Conservation (phyloP, 192 early-diverging fungal species). For the Phycomyces nitens region DNA sequence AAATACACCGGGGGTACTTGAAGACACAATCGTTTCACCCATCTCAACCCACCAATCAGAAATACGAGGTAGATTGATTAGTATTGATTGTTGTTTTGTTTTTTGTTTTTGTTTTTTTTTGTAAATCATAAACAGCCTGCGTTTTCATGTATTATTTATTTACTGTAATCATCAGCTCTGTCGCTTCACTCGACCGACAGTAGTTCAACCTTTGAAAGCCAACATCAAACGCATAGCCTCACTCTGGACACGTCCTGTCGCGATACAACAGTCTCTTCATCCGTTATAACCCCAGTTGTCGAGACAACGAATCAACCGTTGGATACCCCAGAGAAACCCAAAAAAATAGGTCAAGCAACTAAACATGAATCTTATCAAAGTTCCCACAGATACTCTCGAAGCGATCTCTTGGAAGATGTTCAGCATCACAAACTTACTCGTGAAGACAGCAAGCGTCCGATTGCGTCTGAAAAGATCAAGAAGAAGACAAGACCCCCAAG, state of each 20-base stretch:
- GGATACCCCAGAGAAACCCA: not conserved
- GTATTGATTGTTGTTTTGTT: not conserved
- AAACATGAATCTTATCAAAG: not conserved
- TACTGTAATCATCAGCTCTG: not conserved
- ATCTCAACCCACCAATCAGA: not conserved
- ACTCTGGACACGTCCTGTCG: not conserved
- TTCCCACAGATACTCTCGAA: not conserved
- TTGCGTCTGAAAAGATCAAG: slow-evolving; percentile 34
- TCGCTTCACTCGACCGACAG: slow-evolving; percentile 24
- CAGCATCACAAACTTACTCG: slow-evolving; percentile 32
- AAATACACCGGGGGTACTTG: not conserved
- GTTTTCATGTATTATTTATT: not conserved
- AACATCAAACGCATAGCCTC: not conserved
- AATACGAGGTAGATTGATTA: not conserved
- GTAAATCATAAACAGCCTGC: too few relatives aligned
- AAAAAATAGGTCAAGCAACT: not conserved
- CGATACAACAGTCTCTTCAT: not conserved
- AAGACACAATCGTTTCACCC: not conserved
- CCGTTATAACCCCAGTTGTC: not conserved
- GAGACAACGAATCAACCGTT: not conserved
- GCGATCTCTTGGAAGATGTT: slow-evolving; percentile 2
- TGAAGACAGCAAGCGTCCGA: slow-evolving; percentile 32
- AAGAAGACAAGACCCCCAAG: slow-evolving; percentile 13
- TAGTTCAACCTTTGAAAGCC: slow-evolving; percentile 10
- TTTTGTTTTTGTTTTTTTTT: not conserved